Base-by-base conservation (phyloP, 164 flowering plant genomes). In the Vitis labrusca region DNA sequence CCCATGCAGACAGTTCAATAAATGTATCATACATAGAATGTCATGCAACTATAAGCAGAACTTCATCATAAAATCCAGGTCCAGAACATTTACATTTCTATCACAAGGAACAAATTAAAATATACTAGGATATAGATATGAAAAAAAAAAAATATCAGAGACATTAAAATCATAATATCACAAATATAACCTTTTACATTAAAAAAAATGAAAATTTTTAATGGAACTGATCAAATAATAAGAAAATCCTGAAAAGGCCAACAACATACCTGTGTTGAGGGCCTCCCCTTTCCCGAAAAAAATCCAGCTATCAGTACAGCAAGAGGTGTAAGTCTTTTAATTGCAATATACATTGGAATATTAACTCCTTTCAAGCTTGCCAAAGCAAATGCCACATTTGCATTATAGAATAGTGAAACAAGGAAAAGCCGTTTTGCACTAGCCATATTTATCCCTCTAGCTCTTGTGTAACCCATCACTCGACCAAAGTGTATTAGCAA, bases 281-380 rank as follows among this genome's bases (percentile, higher is more conserved):
- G 99, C 66, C 79, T 85, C 60, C 93, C 94, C 80, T 96, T 96
- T 67, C 98, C 98, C 2, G 82, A 83, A 73, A 85, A 83, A 71
- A 74, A 83, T 63, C 98, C 99, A 76, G 97, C 88, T n/a, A 96
- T 76, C 61, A 93, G 80, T 55, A 96, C 99, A 66, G 97, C 97
- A 65, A 96, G 98, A 29, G 99, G 99, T n/a, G 99, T 96, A 69
- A 96, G 94, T 66, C 99, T 84, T 78, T 96, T 96, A 52, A 96
- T 78, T 0, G 99, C 99, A 76, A 96, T 96, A 75, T 96, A 96
- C 99, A 93, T 96, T 12, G 99, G 99, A 75, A 96, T 93, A 77
- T 96, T 96, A 57, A 96, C 92, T 30, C 99, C 98, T 87, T 93
- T 96, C 85, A 96, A 81, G 81, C 99, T 93, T 32, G 98, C 98